These are phyloP conservation scores for Aspergillus funiculosus DNA, from an alignment of 495 filamentous ascomycete species.

Conservation along the genomic window DNA sequence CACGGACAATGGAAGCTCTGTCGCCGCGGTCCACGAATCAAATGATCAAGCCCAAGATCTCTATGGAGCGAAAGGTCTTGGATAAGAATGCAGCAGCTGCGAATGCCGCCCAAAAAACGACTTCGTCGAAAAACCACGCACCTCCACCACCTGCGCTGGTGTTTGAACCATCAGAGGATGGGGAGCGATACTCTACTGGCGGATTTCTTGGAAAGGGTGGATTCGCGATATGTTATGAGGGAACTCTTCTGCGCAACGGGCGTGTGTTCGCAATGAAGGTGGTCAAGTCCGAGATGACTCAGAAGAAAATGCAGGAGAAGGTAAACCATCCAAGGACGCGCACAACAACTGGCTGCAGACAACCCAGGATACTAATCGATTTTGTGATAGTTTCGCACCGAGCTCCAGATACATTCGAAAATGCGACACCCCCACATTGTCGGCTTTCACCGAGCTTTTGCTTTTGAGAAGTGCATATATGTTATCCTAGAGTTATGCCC, in stretches of 20 bases:
- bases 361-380: slow-evolving; percentile 22
- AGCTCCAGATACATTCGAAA: slow-evolving; percentile 96
- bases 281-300: slow-evolving; percentile 79
- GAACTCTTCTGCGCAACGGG: slow-evolving; percentile 56
- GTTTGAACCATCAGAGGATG: slow-evolving; percentile 65
- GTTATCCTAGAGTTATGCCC: slow-evolving; percentile 90
- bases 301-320: slow-evolving; percentile 84
- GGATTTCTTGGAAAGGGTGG: slow-evolving; percentile 84
- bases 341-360: background rate
- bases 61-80: slow-evolving; percentile 43
- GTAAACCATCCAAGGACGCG: slow-evolving; percentile 39
- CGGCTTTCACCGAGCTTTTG: slow-evolving; percentile 89
- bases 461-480: slow-evolving; percentile 81
- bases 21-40: slow-evolving; percentile 67
- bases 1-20: slow-evolving; percentile 57
- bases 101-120: slow-evolving; percentile 32
- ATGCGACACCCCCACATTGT: slow-evolving; percentile 94
- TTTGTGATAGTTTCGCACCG: slow-evolving; percentile 76
- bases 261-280: slow-evolving; percentile 82
- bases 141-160: slow-evolving; percentile 73
- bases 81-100: slow-evolving; percentile 53
- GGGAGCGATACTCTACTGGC: slow-evolving; percentile 78
- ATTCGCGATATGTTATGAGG: slow-evolving; percentile 87
- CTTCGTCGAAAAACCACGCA: slow-evolving; percentile 55
- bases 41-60: slow-evolving; percentile 39